Percentiles rank a stretch among this genome's conserved stretches.
Evolutionary conservation across 176 grass and related monocot species (phyloP).

Genomic region (Cenchrus purpureus): DNA sequence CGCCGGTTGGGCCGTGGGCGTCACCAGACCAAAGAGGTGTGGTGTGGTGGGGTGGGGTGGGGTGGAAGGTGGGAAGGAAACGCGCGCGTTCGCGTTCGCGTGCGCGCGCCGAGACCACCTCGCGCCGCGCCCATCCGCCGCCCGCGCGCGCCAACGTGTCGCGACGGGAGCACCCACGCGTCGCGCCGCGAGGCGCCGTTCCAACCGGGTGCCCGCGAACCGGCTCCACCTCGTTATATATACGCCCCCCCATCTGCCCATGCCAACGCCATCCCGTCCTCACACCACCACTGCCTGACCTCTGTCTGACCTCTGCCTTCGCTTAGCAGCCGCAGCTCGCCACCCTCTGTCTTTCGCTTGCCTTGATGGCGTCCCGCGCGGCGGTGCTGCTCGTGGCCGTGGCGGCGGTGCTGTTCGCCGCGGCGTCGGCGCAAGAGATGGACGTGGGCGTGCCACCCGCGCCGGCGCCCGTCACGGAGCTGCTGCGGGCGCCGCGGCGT

Average conservation of each 20-base stretch:
- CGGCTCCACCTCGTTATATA: slow-evolving; percentile 52
- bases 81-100: slow-evolving; percentile 18
- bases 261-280: background rate
- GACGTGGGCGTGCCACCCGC: slow-evolving; percentile 45
- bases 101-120: slow-evolving; percentile 15
- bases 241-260: background rate
- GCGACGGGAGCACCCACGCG: slow-evolving; percentile 34
- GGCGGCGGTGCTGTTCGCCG: slow-evolving; percentile 57
- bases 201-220: slow-evolving; percentile 8
- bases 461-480: slow-evolving; percentile 55
- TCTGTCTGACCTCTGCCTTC: background rate
- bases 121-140: slow-evolving; percentile 45
- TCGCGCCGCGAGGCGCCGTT: background rate
- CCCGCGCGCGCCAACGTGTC: slow-evolving; percentile 41
- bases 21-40: background rate
- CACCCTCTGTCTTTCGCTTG: background rate
- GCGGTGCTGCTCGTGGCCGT: slow-evolving; percentile 44
- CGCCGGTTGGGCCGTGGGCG: slow-evolving; percentile 44
- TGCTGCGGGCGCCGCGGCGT: slow-evolving; percentile 46
- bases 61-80: background rate
- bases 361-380: slow-evolving; percentile 57
- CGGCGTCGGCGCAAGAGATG: slow-evolving; percentile 58
- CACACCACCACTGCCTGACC: background rate
- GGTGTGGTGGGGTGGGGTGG: background rate
- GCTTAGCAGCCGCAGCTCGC: too few species aligned